A percentile compares a stretch with the other conserved stretches of the same genome.
These are phyloP conservation scores for Fusarium sambucinum DNA, from an alignment of 2,329 filamentous ascomycete genomes.

Conservation along the genomic window DNA sequence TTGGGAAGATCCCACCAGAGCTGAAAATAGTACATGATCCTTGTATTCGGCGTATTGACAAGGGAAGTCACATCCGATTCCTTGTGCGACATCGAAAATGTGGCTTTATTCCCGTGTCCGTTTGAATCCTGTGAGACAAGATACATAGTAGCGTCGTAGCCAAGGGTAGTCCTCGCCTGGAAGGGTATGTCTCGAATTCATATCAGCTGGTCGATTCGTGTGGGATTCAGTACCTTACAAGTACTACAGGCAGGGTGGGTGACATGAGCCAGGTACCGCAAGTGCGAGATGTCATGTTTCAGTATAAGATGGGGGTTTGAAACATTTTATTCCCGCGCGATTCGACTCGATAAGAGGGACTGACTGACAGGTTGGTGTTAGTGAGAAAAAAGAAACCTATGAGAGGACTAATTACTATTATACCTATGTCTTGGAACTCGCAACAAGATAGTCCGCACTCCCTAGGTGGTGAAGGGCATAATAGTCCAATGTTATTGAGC, in stretches of 20 bases:
- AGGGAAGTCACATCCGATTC: conserved; percentile 11
- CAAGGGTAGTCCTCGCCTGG: conserved; percentile 1
- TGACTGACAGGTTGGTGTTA: conserved; percentile 1
- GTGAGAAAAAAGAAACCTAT: background rate
- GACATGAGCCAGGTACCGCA: background rate
- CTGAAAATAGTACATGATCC: conserved; percentile 33
- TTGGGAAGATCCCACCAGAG: conserved; percentile 9
- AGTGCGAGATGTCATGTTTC: conserved; percentile 11
- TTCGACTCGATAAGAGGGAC: background rate
- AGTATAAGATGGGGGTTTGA: conserved; percentile 4
- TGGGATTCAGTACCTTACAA: conserved; percentile 1
- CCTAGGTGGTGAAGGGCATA: background rate
- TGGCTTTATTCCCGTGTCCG: conserved; percentile 13
- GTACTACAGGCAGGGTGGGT: conserved; percentile 12
- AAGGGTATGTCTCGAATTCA: conserved; percentile 7
- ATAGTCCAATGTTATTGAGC: background rate
- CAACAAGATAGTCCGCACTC: background rate
- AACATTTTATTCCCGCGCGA: conserved; percentile 15
- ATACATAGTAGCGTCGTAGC: background rate
- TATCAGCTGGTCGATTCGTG: background rate
- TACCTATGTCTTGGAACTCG: background rate
- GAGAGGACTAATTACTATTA: background rate
- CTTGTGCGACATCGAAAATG: conserved; percentile 7
- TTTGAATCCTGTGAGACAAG: background rate
- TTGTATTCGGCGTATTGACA: conserved; percentile 13